Evolutionary conservation across 768 basidiomycete genomes (phyloP), one percentile per base, ranked within the genome.

Genomic region (Phaeotremella fagi): DNA sequence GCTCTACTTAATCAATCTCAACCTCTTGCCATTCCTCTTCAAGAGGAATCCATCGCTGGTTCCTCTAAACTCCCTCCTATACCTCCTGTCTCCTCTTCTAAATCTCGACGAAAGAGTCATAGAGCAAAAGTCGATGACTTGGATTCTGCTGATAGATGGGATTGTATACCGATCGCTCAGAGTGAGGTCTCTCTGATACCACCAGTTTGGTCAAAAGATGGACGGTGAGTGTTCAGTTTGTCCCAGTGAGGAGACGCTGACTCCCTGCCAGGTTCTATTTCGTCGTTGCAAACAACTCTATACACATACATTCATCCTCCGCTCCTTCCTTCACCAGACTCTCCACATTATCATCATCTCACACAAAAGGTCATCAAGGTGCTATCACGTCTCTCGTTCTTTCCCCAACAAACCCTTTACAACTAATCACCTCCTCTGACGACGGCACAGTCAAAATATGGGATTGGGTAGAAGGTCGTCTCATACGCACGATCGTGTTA

Each of bases 391-490:
- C 84, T 35, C 82, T 85, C 35, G 76, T 84, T 35, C 75, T 98
- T 50, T 86, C 83, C 70, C 90, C 95, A 14, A 80, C 84, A 57
- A 98, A 95, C 75, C 79, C 83, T 23, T 87, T 90, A 59, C 95
- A 98, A 72, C 75, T 99, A 59, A 82, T 97, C 59, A 90, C 90
- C 11, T 85, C 83, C 44, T 88, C 88, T 6, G 65, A 84, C 54
- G 86, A 90, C 61, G 94, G 91, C n/a, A 80, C 79, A 29, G 75
- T 98, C 57, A 82, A 87, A 70, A 76, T 95, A 23, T 99, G 95
- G 95, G 90, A 98, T 75, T 92, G 87, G 73, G 76, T 92, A 31
- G 91, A 95, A 54, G 90, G 85, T 4, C 78, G 79, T 6, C 76
- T 95, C 11, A 77, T 97, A 54, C 82, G 84, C 55, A 87, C 85